A percentile compares a stretch with the other conserved stretches of the same genome.
phyloP scores from a whole-genome alignment of 1,284 basidiomycete species.

The Gymnopus androsaceus region DNA sequence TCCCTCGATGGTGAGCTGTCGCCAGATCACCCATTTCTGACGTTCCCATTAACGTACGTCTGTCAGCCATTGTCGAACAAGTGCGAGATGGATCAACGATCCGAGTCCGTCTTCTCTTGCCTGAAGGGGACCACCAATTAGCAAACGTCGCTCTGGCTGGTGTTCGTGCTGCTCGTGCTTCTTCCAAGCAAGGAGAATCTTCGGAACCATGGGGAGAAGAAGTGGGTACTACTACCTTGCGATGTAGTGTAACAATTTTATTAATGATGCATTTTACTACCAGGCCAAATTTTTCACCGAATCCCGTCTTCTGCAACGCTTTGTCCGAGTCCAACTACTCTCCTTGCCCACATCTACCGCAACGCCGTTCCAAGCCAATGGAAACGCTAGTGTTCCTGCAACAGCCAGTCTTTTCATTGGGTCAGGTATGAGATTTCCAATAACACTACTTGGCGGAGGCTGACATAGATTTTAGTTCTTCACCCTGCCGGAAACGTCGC shows the following conservation, averaged over 20 bases:
- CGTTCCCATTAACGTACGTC: slow-evolving; percentile 7
- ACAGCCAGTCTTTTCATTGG: slow-evolving; percentile 90
- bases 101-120: slow-evolving; percentile 85
- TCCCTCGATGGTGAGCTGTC: slow-evolving; percentile 72
- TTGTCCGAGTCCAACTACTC: slow-evolving; percentile 84
- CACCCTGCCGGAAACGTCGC: slow-evolving; percentile 96
- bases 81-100: slow-evolving; percentile 93
- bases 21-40: slow-evolving; percentile 9
- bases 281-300: slow-evolving; percentile 96
- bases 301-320: slow-evolving; percentile 86
- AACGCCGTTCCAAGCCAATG: slow-evolving; percentile 77
- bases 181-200: slow-evolving; percentile 72
- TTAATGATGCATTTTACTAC: slow-evolving; percentile 23
- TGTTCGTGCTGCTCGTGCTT: slow-evolving; percentile 76
- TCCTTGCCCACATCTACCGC: slow-evolving; percentile 84
- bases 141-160: slow-evolving; percentile 86
- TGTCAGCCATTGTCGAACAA: slow-evolving; percentile 85
- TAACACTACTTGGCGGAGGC: neutral
- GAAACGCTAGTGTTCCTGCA: slow-evolving; percentile 57
- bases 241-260: slow-evolving; percentile 23
- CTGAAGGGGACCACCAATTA: slow-evolving; percentile 86
- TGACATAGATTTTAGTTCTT: slow-evolving; percentile 49
- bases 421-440: slow-evolving; percentile 47
- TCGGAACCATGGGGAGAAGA: slow-evolving; percentile 87
- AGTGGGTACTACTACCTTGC: slow-evolving; percentile 43